A percentile compares a stretch with the other conserved stretches of the same genome.
Conservation (phyloP, 208 protist genomes). For the Trypanosoma avium region DNA sequence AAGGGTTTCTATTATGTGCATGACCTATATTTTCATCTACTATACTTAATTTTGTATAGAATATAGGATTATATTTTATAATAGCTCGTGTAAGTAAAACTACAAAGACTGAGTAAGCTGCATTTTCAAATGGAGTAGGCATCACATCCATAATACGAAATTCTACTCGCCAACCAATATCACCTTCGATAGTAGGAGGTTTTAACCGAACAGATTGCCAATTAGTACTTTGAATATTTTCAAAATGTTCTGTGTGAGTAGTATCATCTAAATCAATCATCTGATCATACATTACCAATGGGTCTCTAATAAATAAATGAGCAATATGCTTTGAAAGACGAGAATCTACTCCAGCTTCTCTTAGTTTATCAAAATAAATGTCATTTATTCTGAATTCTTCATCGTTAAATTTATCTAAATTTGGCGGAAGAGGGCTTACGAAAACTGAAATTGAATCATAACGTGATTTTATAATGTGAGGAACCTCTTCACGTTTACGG, state of each 20-base stretch:
- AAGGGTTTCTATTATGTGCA: constrained; percentile 92
- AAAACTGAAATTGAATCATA: constrained; percentile 96
- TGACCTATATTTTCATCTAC: constrained; percentile 97
- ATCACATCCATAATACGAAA: constrained; percentile 96
- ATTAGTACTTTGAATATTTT: constrained; percentile 99
- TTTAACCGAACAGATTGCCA: constrained; percentile 98
- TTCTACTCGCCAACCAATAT: constrained; percentile 97
- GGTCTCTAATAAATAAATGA: constrained; percentile 98
- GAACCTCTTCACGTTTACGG: constrained; percentile 89
- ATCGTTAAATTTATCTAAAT: constrained; percentile 90
- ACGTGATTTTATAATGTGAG: constrained; percentile 94
- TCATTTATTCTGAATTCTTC: constrained; percentile 88
- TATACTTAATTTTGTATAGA: constrained; percentile 96
- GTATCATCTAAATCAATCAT: constrained; percentile 95
- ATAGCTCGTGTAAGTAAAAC: constrained; percentile 95
- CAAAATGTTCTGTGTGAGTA: constrained; percentile 96
- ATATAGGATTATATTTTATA: constrained; percentile 92
- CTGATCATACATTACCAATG: constrained; percentile 95
- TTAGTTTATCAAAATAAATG: constrained; percentile 60
- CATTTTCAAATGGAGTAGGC: constrained; percentile 99
- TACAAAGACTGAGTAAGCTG: constrained; percentile 97
- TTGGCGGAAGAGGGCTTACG: constrained; percentile 62
- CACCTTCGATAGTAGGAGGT: constrained; percentile 67
- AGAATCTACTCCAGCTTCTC: constrained; percentile 89
- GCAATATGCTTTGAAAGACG: constrained; percentile 95